These are phyloP conservation scores for Saccharum spontaneum DNA, from an alignment of 176 grass and related monocot species.

Conservation along the genomic window DNA sequence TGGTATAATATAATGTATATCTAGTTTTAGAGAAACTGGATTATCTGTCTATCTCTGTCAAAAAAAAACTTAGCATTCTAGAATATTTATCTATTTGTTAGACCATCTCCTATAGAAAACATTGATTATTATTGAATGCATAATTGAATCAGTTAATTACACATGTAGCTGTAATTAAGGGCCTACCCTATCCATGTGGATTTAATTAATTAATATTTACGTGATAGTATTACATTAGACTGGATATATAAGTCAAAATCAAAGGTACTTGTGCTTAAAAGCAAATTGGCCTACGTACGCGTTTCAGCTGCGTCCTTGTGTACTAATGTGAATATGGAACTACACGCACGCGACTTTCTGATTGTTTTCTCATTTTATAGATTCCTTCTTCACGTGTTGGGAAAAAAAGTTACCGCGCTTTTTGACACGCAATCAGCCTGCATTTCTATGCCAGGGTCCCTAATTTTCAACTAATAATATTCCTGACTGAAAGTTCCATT, in stretches of 20 bases:
- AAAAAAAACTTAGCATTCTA: too few species aligned
- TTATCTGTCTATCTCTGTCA: too few species aligned
- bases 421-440: constrained; percentile 8
- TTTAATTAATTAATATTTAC: too few species aligned
- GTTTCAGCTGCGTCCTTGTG: background rate
- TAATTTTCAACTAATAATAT: background rate
- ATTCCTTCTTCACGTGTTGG: background rate
- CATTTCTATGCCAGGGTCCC: background rate
- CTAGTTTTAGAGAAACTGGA: too few species aligned
- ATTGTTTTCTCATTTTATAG: background rate
- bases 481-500: constrained; percentile 17
- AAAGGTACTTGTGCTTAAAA: background rate
- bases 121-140: too few species aligned
- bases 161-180: background rate
- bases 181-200: too few species aligned
- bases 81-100: too few species aligned
- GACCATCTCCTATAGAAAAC: background rate
- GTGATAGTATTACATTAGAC: background rate
- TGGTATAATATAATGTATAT: too few species aligned
- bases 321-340: background rate
- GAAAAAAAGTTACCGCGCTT: background rate
- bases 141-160: background rate
- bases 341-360: background rate
- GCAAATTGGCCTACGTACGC: background rate
- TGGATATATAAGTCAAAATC: background rate